Percentiles rank a stretch among this genome's conserved stretches.
These are phyloP conservation scores for Hypoxylon subgilvum DNA, from an alignment of 495 filamentous ascomycete species.

Conservation along the genomic window DNA sequence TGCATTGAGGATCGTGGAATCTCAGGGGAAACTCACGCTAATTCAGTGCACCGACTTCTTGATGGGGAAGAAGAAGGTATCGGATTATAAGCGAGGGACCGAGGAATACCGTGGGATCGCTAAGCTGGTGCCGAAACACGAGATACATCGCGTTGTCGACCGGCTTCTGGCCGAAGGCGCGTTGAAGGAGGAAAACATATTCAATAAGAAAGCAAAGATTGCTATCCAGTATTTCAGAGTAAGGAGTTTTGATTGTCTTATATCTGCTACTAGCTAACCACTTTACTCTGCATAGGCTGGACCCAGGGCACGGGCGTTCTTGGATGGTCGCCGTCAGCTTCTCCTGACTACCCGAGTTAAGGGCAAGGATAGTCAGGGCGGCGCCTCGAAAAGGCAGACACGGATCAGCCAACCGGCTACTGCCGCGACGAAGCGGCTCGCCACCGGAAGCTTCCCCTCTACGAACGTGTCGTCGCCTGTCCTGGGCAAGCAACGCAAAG, in stretches of 20 bases:
- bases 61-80: conserved; percentile 51
- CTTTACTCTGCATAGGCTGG: conserved; percentile 55
- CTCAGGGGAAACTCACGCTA: conserved; percentile 57
- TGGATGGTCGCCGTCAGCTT: conserved; percentile 39
- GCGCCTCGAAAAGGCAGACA: conserved; percentile 17
- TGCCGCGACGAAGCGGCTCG: conserved; percentile 39
- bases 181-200: conserved; percentile 56
- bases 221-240: conserved; percentile 50
- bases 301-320: conserved; percentile 36
- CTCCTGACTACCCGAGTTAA: conserved; percentile 44
- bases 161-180: conserved; percentile 48
- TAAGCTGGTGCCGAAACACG: conserved; percentile 52
- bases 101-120: conserved; percentile 52
- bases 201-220: conserved; percentile 42
- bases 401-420: conserved; percentile 31
- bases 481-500: conserved; percentile 43
- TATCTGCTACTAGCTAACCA: conserved; percentile 54
- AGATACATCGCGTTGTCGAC: conserved; percentile 57
- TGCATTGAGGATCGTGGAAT: conserved; percentile 69
- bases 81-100: conserved; percentile 40
- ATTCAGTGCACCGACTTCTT: conserved; percentile 59
- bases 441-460: conserved; percentile 53
- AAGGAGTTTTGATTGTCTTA: conserved; percentile 57
- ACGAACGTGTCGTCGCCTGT: conserved; percentile 88
- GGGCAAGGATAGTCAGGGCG: conserved; percentile 34